Evolutionary conservation across 2,329 filamentous ascomycete genomes (phyloP).

Genomic region (Epichloe typhina): DNA sequence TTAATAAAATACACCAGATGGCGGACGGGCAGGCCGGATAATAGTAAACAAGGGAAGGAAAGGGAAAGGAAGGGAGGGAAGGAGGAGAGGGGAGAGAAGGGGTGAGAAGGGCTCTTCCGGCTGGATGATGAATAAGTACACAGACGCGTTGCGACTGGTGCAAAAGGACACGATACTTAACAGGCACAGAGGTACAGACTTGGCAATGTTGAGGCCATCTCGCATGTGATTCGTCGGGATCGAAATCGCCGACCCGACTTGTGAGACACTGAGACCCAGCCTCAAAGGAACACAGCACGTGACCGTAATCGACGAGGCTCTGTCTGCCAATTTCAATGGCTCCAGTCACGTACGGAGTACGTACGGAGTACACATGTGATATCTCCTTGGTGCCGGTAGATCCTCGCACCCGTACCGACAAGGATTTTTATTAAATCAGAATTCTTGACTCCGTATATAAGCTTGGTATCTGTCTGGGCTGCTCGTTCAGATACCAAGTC

Average conservation of each 20-base stretch:
- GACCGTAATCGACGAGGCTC: not conserved
- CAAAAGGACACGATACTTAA: not conserved
- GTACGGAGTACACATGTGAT: too few relatives aligned
- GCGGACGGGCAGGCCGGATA: constrained; percentile 9
- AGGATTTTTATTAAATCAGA: too few relatives aligned
- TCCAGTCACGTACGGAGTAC: too few relatives aligned
- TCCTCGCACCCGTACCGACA: too few relatives aligned
- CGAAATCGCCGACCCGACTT: not conserved
- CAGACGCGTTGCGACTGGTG: not conserved
- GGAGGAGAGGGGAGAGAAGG: constrained; percentile 8
- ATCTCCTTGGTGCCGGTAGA: too few relatives aligned
- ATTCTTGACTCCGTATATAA: too few relatives aligned
- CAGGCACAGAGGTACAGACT: not conserved
- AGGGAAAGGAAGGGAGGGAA: constrained; percentile 9
- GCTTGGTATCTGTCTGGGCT: too few relatives aligned
- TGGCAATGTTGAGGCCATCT: not conserved
- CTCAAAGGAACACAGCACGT: constrained; percentile 3
- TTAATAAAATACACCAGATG: constrained; percentile 12
- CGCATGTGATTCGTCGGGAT: constrained; percentile 22
- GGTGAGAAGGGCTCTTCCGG: not conserved
- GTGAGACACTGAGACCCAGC: too few relatives aligned
- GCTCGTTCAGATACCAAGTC: too few relatives aligned
- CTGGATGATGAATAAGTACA: constrained; percentile 3
- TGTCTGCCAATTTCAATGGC: too few relatives aligned
- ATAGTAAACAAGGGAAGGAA: constrained; percentile 11